A percentile compares a stretch with the other conserved stretches of the same genome.
Evolutionary conservation across 495 filamentous ascomycete genomes (phyloP).

Genomic region (Neurospora sp.): DNA sequence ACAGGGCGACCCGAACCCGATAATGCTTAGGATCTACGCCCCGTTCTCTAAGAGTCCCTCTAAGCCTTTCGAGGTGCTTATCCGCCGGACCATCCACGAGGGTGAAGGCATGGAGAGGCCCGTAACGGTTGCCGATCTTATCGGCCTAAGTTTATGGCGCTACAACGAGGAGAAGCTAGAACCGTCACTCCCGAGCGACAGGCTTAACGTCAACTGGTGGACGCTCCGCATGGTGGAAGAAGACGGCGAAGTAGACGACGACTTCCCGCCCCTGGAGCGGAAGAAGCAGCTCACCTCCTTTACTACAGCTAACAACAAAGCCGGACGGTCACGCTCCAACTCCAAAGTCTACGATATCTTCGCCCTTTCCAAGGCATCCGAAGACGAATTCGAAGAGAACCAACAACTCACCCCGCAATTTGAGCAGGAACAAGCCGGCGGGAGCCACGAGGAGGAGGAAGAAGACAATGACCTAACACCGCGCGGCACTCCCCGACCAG

Average conservation of each 20-base stretch:
- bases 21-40: constrained; percentile 77
- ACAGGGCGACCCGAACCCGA: constrained; percentile 69
- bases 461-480: constrained; percentile 30
- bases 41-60: constrained; percentile 68
- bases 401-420: constrained; percentile 62
- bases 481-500: constrained; percentile 34
- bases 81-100: constrained; percentile 66
- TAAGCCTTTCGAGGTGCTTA: constrained; percentile 65
- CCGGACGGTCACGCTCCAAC: constrained; percentile 58
- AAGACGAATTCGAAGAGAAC: constrained; percentile 68
- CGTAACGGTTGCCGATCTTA: constrained; percentile 80
- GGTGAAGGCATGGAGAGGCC: constrained; percentile 47
- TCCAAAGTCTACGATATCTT: constrained; percentile 91
- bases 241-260: constrained; percentile 81
- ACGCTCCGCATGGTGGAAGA: constrained; percentile 85
- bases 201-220: constrained; percentile 85
- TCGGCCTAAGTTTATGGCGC: constrained; percentile 78
- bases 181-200: constrained; percentile 56
- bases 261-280: constrained; percentile 80
- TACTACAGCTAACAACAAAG: constrained; percentile 75
- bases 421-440: constrained; percentile 45
- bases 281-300: constrained; percentile 74
- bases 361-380: constrained; percentile 72
- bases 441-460: constrained; percentile 19
- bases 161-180: constrained; percentile 74